Evolutionary conservation across 2,329 filamentous ascomycete genomes (phyloP).

Genomic region (Colletotrichum sp.): DNA sequence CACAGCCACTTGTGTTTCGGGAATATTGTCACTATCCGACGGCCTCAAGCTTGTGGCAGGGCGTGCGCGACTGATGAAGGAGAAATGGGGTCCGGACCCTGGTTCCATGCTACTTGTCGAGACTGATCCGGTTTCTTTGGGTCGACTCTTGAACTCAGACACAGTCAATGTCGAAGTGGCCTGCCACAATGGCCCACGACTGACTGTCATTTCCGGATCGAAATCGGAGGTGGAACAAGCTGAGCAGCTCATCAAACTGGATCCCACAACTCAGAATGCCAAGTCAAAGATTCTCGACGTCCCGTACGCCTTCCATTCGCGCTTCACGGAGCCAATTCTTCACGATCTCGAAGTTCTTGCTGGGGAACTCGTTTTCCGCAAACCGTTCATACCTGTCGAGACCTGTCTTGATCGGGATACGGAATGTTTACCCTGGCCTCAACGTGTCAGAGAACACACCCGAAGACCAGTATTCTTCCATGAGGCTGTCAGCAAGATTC

Average conservation of each 20-base stretch:
- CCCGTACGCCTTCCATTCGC: constrained; percentile 53
- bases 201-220: constrained; percentile 45
- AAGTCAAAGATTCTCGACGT: constrained; percentile 44
- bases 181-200: constrained; percentile 50
- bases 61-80: constrained; percentile 33
- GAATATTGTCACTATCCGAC: constrained; percentile 32
- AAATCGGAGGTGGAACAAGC: constrained; percentile 32
- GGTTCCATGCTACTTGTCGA: constrained; percentile 45
- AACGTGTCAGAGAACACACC: constrained; percentile 39
- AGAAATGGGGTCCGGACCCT: constrained; percentile 37
- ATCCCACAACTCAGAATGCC: neutral
- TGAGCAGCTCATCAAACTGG: neutral
- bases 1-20: constrained; percentile 40
- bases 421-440: neutral
- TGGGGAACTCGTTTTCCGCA: neutral
- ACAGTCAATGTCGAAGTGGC: constrained; percentile 39
- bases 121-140: constrained; percentile 26
- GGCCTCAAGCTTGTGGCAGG: constrained; percentile 31
- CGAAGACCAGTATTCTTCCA: constrained; percentile 48
- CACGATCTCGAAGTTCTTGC: constrained; percentile 28
- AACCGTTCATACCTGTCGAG: neutral
- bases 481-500: constrained; percentile 44
- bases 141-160: constrained; percentile 8
- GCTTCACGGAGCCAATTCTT: constrained; percentile 40
- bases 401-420: neutral